phyloP scores from a whole-genome alignment of 2,329 filamentous ascomycete genomes.

The Penicillium sp. region DNA sequence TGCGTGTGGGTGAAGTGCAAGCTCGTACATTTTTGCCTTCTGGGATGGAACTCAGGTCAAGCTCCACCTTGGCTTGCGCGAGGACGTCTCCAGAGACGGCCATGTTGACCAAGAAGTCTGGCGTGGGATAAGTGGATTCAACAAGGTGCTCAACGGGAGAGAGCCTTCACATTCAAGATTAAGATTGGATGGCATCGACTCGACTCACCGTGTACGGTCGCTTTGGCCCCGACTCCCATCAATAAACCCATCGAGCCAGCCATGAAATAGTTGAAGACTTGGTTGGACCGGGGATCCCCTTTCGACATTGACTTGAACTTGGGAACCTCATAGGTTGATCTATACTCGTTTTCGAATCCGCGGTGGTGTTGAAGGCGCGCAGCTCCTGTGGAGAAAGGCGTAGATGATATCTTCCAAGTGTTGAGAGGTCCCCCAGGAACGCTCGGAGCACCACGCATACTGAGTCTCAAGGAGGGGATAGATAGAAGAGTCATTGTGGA shows the following conservation, averaged over 20 bases:
- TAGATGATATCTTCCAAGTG: no score
- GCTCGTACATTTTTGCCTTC: slow-evolving; percentile 96
- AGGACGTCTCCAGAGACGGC: slow-evolving; percentile 96
- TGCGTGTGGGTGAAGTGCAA: not conserved
- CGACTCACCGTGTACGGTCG: slow-evolving; percentile 93
- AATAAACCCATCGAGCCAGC: slow-evolving; percentile 92
- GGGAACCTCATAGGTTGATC: slow-evolving; percentile 69
- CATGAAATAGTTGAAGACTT: slow-evolving; percentile 97
- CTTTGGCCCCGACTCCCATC: slow-evolving; percentile 91
- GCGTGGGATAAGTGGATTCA: slow-evolving; percentile 27
- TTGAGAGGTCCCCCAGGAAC: no score
- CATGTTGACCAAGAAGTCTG: slow-evolving; percentile 99
- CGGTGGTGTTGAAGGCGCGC: slow-evolving; percentile 41
- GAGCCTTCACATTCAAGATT: slow-evolving; percentile 18
- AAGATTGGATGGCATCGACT: no score
- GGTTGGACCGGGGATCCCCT: slow-evolving; percentile 66
- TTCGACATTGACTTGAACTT: slow-evolving; percentile 85
- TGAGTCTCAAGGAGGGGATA: no score
- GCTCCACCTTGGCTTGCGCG: slow-evolving; percentile 99
- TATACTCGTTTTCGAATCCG: slow-evolving; percentile 43
- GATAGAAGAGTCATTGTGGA: no score
- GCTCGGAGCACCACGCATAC: no score
- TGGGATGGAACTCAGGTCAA: slow-evolving; percentile 85
- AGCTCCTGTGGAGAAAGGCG: no score
- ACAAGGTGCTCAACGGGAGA: no score